phyloP scores from a whole-genome alignment of 73 alveolate species.

The Paramecium primaurelia region DNA sequence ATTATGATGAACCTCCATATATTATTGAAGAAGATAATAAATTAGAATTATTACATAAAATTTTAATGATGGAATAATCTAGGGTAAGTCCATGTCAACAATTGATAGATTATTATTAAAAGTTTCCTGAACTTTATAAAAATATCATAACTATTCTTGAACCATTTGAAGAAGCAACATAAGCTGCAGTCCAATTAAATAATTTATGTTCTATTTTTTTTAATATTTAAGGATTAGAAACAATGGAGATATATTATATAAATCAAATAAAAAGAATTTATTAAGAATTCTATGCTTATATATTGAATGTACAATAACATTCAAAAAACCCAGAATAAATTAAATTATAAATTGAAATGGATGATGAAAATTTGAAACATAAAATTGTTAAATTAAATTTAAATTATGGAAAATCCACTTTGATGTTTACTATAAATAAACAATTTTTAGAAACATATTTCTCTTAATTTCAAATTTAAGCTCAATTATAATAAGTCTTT shows the following conservation, averaged over 20 bases:
- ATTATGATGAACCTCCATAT: constrained; percentile 12
- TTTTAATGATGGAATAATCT: background rate
- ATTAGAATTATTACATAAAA: constrained; percentile 2
- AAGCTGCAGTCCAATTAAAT: background rate
- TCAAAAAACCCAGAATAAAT: background rate
- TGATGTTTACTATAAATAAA: background rate
- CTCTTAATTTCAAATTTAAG: background rate
- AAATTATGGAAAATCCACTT: background rate
- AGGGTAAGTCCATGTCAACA: background rate
- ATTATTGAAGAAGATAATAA: background rate
- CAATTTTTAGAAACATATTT: background rate
- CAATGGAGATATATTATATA: background rate
- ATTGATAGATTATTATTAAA: background rate
- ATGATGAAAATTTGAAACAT: background rate
- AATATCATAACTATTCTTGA: background rate
- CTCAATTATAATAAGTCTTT: background rate
- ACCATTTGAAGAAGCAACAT: constrained; percentile 36
- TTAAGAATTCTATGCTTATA: background rate
- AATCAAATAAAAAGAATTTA: background rate
- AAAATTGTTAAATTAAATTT: background rate
- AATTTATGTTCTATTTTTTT: background rate
- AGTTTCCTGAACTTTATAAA: background rate
- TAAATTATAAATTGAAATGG: background rate
- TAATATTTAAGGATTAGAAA: background rate
- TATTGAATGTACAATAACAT: background rate